Evolutionary conservation across 1,284 basidiomycete species (phyloP).

Genomic region (Tranzscheliella williamsii): DNA sequence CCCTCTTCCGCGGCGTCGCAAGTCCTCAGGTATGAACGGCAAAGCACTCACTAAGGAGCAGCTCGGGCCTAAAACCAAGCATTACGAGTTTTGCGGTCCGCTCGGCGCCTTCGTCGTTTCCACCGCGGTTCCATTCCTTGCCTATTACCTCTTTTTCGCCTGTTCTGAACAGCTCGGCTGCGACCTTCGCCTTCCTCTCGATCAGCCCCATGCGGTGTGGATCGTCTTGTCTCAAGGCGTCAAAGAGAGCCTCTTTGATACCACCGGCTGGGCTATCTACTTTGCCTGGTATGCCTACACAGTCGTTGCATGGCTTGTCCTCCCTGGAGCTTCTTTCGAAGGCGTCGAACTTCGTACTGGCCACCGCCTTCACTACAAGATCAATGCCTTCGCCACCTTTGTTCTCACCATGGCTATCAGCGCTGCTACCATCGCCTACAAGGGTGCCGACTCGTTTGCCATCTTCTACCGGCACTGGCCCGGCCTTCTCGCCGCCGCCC

Average conservation of each 20-base stretch:
- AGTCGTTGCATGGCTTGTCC: conserved; percentile 76
- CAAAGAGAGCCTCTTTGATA: conserved; percentile 71
- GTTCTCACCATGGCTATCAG: conserved; percentile 67
- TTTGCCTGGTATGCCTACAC: conserved; percentile 87
- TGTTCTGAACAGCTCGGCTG: conserved; percentile 71
- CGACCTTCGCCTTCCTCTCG: conserved; percentile 37
- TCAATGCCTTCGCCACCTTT: conserved; percentile 90
- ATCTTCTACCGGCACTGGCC: conserved; percentile 91
- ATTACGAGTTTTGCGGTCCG: conserved; percentile 85
- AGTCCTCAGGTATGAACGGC: conserved; percentile 28
- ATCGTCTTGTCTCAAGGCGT: conserved; percentile 27
- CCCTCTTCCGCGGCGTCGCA: conserved; percentile 16
- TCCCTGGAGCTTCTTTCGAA: conserved; percentile 84
- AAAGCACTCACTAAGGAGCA: conserved; percentile 39
- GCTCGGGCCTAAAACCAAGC: conserved; percentile 64
- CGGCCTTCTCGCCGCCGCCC: conserved; percentile 80
- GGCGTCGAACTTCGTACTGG: conserved; percentile 81
- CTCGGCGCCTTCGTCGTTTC: conserved; percentile 76
- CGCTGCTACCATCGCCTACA: conserved; percentile 71
- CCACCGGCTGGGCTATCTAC: conserved; percentile 75
- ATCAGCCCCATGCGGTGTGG: conserved; percentile 26
- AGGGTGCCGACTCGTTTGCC: conserved; percentile 79
- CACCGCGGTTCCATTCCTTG: conserved; percentile 72
- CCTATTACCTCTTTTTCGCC: conserved; percentile 80
- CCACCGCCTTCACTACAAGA: conserved; percentile 79